A percentile compares a stretch with the other conserved stretches of the same genome.
These are phyloP conservation scores for Monosporascus cannonballus DNA, from an alignment of 2,329 filamentous ascomycete genomes.

Conservation along the genomic window DNA sequence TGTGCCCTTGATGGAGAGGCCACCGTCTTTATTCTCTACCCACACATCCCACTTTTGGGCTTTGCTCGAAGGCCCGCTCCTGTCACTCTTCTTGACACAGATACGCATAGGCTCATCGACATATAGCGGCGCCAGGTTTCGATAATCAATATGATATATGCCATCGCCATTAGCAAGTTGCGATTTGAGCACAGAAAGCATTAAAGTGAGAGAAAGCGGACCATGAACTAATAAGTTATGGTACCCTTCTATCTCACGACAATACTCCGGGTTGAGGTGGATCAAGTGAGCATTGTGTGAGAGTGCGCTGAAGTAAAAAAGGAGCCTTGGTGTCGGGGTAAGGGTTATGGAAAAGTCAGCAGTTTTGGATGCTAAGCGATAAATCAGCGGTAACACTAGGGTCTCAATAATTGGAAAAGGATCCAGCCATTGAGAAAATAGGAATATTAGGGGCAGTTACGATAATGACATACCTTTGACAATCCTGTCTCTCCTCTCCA, in stretches of 20 bases:
- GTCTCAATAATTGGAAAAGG: conserved; percentile 2
- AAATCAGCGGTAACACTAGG: background rate
- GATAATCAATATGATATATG: conserved; percentile 63
- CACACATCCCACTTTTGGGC: conserved; percentile 52
- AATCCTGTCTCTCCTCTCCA: conserved; percentile 9
- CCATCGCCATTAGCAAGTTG: conserved; percentile 32
- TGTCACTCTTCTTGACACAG: conserved; percentile 49
- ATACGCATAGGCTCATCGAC: conserved; percentile 64
- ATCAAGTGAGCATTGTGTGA: conserved; percentile 91
- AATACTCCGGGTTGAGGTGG: conserved; percentile 72
- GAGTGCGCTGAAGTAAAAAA: conserved; percentile 87
- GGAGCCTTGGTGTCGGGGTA: conserved; percentile 60
- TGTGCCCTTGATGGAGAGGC: conserved; percentile 58
- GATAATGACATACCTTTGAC: conserved; percentile 23
- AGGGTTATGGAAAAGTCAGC: conserved; percentile 44
- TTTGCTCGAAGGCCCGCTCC: conserved; percentile 27
- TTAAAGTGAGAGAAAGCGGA: conserved; percentile 70
- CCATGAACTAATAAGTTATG: conserved; percentile 77
- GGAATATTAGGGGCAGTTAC: conserved; percentile 13
- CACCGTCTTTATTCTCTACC: conserved; percentile 56
- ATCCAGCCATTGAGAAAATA: background rate
- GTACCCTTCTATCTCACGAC: conserved; percentile 66
- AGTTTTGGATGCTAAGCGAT: conserved; percentile 24
- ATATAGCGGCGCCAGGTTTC: conserved; percentile 77
- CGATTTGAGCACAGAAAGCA: conserved; percentile 60